phyloP scores from a whole-genome alignment of 179 eudicot genomes.

The Beta corolliflora region DNA sequence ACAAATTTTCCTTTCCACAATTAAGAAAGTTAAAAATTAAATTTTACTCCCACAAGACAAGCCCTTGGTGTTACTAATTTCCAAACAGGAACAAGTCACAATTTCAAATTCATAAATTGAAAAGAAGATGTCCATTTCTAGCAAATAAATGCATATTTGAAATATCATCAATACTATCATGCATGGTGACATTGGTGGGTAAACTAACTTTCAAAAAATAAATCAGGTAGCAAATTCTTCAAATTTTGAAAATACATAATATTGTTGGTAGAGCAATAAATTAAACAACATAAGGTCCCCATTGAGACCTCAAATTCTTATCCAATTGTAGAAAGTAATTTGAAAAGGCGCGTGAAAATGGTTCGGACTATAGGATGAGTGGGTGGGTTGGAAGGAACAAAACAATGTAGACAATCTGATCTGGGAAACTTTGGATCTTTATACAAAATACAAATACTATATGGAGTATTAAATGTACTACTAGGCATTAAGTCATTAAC shows the following conservation, averaged over 20 bases:
- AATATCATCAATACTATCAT: not conserved
- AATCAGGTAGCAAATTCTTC: not conserved
- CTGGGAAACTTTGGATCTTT: constrained; percentile 13
- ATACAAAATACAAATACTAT: not conserved
- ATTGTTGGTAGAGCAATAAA: constrained; percentile 16
- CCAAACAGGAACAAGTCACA: not conserved
- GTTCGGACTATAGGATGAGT: not conserved
- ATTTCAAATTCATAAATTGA: not conserved
- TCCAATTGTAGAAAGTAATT: not conserved
- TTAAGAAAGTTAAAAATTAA: too few species aligned
- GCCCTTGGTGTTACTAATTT: too few species aligned
- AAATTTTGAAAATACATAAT: constrained; percentile 7
- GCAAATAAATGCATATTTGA: constrained; percentile 8
- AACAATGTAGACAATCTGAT: constrained; percentile 12
- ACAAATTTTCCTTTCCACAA: too few species aligned
- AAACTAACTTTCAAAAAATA: not conserved
- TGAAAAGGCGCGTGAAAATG: not conserved
- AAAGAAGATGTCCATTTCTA: not conserved
- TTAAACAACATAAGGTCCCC: constrained; percentile 10
- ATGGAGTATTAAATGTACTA: not conserved
- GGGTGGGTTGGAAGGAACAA: constrained; percentile 14
- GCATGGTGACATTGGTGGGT: constrained; percentile 1
- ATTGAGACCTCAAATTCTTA: not conserved
- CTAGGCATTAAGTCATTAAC: not conserved
- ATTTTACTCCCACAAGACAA: too few species aligned